Percentiles rank a stretch among this genome's conserved stretches.
These are phyloP conservation scores for Boletus insuetus DNA, from an alignment of 768 basidiomycete species.

Conservation along the genomic window DNA sequence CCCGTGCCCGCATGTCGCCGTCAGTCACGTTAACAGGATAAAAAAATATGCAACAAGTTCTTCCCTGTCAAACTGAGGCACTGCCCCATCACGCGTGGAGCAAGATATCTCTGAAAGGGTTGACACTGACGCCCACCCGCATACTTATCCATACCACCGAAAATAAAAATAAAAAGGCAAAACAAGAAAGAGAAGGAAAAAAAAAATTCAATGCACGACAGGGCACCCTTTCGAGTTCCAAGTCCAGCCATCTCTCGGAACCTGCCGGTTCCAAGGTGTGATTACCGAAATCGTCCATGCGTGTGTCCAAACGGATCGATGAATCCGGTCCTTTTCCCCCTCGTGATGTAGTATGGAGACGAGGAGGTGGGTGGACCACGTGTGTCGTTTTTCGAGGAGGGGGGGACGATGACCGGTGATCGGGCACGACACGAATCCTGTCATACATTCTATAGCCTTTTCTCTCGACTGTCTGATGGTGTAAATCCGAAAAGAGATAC, in stretches of 20 bases:
- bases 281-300: no score
- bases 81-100: not conserved
- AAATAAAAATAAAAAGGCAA: no score
- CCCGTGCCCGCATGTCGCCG: not conserved
- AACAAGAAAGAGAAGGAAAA: no score
- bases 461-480: not conserved
- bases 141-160: no score
- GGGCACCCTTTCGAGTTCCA: no score
- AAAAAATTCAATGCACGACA: no score
- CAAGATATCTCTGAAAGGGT: not conserved
- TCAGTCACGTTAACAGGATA: constrained; percentile 17
- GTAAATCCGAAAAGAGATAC: not conserved
- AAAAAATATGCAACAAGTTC: not conserved
- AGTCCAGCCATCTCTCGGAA: not conserved
- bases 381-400: not conserved
- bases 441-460: not conserved
- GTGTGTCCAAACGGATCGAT: no score
- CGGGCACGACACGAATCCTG: not conserved
- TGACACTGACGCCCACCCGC: not conserved
- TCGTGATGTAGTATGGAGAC: not conserved
- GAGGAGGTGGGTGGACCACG: not conserved
- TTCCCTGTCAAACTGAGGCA: constrained; percentile 3
- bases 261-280: not conserved
- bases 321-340: no score
- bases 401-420: no score